phyloP scores from a whole-genome alignment of 176 grass and related monocot genomes.

The Calamus simplicifolius region DNA sequence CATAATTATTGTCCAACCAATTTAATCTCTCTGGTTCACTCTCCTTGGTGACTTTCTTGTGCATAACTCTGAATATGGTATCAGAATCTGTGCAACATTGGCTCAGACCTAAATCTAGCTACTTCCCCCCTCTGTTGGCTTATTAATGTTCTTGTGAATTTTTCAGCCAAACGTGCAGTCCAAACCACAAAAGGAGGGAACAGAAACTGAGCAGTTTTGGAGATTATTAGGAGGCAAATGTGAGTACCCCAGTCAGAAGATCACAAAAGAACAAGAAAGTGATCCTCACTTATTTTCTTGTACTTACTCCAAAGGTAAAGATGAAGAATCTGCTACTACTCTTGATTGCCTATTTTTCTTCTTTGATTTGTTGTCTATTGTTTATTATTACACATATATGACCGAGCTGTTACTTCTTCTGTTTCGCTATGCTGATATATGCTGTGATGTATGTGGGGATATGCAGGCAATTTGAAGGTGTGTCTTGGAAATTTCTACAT shows the following conservation, averaged over 20 bases:
- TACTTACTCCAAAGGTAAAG: constrained; percentile 49
- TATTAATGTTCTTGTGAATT: not conserved
- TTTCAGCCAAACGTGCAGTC: constrained; percentile 16
- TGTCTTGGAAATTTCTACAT: constrained; percentile 19
- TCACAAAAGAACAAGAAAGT: constrained; percentile 30
- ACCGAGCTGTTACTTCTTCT: too few relatives aligned
- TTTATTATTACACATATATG: too few relatives aligned
- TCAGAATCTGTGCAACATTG: too few relatives aligned
- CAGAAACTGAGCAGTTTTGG: constrained; percentile 78
- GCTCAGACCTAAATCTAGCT: too few relatives aligned
- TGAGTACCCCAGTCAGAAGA: constrained; percentile 66
- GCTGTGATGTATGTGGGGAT: not conserved
- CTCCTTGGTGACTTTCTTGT: too few relatives aligned
- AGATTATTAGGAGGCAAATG: constrained; percentile 52
- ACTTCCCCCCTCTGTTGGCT: too few relatives aligned
- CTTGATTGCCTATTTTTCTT: too few relatives aligned
- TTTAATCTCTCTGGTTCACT: too few relatives aligned
- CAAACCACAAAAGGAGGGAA: constrained; percentile 47
- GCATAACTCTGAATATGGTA: too few relatives aligned
- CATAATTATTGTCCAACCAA: too few relatives aligned
- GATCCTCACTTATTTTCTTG: constrained; percentile 65
- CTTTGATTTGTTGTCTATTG: too few relatives aligned
- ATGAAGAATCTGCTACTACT: not conserved
- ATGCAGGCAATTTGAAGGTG: constrained; percentile 88
- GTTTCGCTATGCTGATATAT: too few relatives aligned